phyloP scores from a whole-genome alignment of 2,329 filamentous ascomycete genomes.

The Xylariaceae sp. region DNA sequence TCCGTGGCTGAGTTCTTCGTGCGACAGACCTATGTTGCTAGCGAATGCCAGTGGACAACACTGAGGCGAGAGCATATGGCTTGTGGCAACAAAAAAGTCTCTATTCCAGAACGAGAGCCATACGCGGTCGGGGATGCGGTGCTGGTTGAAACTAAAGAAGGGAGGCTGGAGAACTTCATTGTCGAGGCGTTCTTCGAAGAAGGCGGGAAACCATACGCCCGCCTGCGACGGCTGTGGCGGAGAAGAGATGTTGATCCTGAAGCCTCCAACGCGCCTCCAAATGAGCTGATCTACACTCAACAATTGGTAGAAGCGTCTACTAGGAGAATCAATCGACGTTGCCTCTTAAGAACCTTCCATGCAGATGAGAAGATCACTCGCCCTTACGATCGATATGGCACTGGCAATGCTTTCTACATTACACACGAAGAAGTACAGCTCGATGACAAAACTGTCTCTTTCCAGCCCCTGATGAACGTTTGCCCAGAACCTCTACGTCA shows the following conservation, averaged over 20 bases:
- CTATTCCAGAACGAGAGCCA: conserved; percentile 4
- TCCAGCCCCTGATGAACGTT: conserved; percentile 30
- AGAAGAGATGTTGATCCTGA: conserved; percentile 35
- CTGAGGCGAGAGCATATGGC: conserved; percentile 49
- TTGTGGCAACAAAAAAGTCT: conserved; percentile 39
- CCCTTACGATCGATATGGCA: conserved; percentile 63
- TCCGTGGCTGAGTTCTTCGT: conserved; percentile 57
- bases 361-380: conserved; percentile 43
- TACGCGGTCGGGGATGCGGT: conserved; percentile 58
- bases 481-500: conserved; percentile 40
- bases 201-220: conserved; percentile 24
- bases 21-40: conserved; percentile 62
- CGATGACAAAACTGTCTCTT: conserved; percentile 15
- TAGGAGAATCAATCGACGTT: conserved; percentile 47
- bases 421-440: conserved; percentile 34
- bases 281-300: conserved; percentile 41
- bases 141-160: conserved; percentile 34
- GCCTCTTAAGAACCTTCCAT: conserved; percentile 54
- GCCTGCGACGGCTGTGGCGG: conserved; percentile 51
- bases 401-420: conserved; percentile 63
- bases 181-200: conserved; percentile 38
- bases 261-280: conserved; percentile 34
- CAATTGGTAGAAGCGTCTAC: conserved; percentile 28
- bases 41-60: conserved; percentile 58
- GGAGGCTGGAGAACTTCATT: conserved; percentile 56